phyloP scores from a whole-genome alignment of 441 rosid species.

The Viola pubescens region DNA sequence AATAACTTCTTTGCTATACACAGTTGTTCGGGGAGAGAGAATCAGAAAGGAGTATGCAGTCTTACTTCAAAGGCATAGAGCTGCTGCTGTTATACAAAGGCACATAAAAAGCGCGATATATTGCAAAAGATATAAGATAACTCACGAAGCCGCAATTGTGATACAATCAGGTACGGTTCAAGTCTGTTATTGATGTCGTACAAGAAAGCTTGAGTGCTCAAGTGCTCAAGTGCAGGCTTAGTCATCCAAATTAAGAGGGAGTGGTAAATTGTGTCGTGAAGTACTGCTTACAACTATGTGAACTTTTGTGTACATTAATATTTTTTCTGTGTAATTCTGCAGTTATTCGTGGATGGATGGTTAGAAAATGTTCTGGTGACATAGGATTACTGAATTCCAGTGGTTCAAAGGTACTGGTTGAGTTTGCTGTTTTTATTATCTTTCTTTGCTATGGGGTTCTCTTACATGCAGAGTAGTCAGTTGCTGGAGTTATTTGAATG shows the following conservation, averaged over 20 bases:
- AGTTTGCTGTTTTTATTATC: not conserved
- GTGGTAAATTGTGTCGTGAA: slow-evolving; percentile 6
- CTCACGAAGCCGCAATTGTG: slow-evolving; percentile 47
- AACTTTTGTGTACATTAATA: not conserved
- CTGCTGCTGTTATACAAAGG: slow-evolving; percentile 79
- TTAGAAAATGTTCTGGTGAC: slow-evolving; percentile 88
- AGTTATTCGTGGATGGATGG: slow-evolving; percentile 95
- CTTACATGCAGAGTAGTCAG: too few species aligned
- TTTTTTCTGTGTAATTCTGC: slow-evolving; percentile 20
- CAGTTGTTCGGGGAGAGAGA: slow-evolving; percentile 80
- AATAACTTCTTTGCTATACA: slow-evolving; percentile 16
- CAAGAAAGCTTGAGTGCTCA: too few species aligned
- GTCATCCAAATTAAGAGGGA: not conserved
- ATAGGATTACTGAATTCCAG: slow-evolving; percentile 52
- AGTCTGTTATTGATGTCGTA: too few species aligned
- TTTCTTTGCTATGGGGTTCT: too few species aligned
- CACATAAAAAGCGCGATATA: slow-evolving; percentile 45
- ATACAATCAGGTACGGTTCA: slow-evolving; percentile 66
- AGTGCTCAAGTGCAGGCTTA: slow-evolving; percentile 12
- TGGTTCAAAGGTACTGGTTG: slow-evolving; percentile 41
- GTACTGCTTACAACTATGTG: not conserved
- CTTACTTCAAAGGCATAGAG: slow-evolving; percentile 60
- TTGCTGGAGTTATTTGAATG: too few species aligned
- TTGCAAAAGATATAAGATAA: slow-evolving; percentile 37
- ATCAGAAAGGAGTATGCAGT: slow-evolving; percentile 57